Base-by-base conservation (phyloP, 2,329 filamentous ascomycete species). In the Beauveria medogensis region DNA sequence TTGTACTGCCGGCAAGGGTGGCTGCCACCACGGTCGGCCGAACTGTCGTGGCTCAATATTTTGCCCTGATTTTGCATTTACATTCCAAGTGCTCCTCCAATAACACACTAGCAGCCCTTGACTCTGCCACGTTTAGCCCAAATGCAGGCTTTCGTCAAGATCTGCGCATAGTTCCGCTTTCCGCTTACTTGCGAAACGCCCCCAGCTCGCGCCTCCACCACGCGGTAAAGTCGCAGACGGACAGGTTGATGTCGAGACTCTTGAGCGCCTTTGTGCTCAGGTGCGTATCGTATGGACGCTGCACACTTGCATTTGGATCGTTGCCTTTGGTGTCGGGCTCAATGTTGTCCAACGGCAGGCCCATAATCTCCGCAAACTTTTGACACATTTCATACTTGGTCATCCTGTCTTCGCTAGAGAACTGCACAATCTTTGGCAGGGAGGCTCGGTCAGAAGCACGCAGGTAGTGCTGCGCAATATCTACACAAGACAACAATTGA, bases 331-430 rank as follows among this genome's bases (percentile, higher is more conserved):
- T 82, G 68, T 91, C 88, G 10, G 88, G 77, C 67, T 83, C 80
- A 72, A 96, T 87, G 8, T 82, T 82, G 52, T 85, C 82, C 22
- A 88, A 78, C 12, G 88, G 81, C 60, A 95, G 71, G 0, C 88
- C 90, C 81, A 95, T 86, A 62, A 96, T 90, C 62, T 91, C 85
- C 4, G 85, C 88, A 69, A 96, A 87, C 10, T 82, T 76, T 74
- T 90, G 77, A 71, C 90, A 92, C 60, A 97, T 96, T 72, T 93
- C 86, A 72, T 92, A 95, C 77, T 96, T 96, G 52, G 92, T 96
- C 79, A 87, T 89, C 65, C 80, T 83, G 67, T 96, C 90, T 73
- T 96, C 91, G 51, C 90, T 91, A 3, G 88, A 90, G 75, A 96
- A 96, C 59, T 97, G 92, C 20, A 96, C 79, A 48, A 92, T 82